phyloP scores from a whole-genome alignment of 192 early-diverging fungal genomes.

The Backusella psychrophila region DNA sequence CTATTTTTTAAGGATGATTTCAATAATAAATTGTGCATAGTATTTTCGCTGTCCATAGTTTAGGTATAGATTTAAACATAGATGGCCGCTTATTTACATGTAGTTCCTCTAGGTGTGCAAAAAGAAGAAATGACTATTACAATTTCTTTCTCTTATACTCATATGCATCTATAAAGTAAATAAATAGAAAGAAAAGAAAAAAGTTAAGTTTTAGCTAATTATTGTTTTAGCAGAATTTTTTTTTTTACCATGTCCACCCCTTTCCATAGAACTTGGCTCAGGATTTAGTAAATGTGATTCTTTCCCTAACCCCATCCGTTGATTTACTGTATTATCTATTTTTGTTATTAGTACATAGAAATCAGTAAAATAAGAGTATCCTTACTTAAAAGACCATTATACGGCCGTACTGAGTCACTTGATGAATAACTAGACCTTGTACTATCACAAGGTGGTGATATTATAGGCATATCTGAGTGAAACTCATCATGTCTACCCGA shows the following conservation, averaged over 20 bases:
- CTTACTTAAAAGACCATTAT: neutral
- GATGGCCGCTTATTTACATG: neutral
- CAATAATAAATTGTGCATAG: neutral
- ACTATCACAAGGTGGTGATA: neutral
- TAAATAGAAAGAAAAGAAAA: neutral
- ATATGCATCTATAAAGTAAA: neutral
- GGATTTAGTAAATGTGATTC: slow-evolving; percentile 10
- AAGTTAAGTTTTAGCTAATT: neutral
- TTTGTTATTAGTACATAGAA: neutral
- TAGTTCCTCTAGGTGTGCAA: neutral
- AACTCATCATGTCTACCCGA: neutral
- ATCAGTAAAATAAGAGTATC: neutral
- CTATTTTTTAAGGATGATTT: neutral
- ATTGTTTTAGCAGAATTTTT: neutral
- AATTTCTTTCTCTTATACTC: neutral
- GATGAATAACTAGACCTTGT: slow-evolving; percentile 7
- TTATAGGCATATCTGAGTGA: neutral
- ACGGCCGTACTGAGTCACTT: neutral
- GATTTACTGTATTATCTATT: slow-evolving; percentile 1
- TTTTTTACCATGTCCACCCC: neutral
- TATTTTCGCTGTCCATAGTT: neutral
- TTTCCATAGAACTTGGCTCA: neutral
- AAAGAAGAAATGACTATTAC: neutral
- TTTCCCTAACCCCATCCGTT: slow-evolving; percentile 7
- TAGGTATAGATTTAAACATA: neutral